Conservation (phyloP, 1,284 basidiomycete genomes). For the Pyrrhoderma noxium region DNA sequence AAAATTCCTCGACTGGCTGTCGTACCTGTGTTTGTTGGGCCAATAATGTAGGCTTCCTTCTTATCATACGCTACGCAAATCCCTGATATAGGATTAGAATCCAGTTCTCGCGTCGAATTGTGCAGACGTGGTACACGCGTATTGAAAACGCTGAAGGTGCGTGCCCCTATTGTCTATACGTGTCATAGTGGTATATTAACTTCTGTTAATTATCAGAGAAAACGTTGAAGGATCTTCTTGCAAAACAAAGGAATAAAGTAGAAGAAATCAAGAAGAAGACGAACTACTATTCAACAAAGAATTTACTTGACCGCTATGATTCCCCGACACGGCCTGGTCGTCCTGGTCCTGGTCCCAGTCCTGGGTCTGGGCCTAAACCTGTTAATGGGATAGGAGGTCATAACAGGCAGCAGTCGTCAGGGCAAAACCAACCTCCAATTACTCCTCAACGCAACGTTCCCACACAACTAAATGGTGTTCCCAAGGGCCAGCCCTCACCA, state of each 20-base stretch:
- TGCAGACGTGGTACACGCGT: constrained; percentile 82
- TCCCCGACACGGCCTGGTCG: constrained; percentile 36
- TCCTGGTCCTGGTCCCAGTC: constrained; percentile 27
- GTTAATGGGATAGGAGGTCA: constrained; percentile 19
- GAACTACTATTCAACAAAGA: constrained; percentile 89
- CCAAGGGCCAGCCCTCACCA: constrained; percentile 2
- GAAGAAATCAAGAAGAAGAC: constrained; percentile 98
- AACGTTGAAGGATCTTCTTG: constrained; percentile 67
- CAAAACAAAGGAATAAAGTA: constrained; percentile 79
- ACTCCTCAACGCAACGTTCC: constrained; percentile 7
- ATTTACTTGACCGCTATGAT: constrained; percentile 89
- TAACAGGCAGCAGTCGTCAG: neutral
- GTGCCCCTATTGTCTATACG: constrained; percentile 21
- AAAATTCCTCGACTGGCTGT: constrained; percentile 43
- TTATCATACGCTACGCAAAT: neutral
- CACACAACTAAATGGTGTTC: constrained; percentile 20
- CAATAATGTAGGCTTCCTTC: constrained; percentile 63
- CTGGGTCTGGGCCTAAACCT: no score
- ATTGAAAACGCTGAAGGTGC: constrained; percentile 83
- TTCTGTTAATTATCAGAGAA: constrained; percentile 50
- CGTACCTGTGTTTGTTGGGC: constrained; percentile 61
- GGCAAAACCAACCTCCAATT: constrained; percentile 1
- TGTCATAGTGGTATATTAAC: neutral
- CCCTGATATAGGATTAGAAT: constrained; percentile 45
- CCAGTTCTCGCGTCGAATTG: constrained; percentile 73